phyloP scores from a whole-genome alignment of 257 asterid genomes.

The Solanum lignicaule region DNA sequence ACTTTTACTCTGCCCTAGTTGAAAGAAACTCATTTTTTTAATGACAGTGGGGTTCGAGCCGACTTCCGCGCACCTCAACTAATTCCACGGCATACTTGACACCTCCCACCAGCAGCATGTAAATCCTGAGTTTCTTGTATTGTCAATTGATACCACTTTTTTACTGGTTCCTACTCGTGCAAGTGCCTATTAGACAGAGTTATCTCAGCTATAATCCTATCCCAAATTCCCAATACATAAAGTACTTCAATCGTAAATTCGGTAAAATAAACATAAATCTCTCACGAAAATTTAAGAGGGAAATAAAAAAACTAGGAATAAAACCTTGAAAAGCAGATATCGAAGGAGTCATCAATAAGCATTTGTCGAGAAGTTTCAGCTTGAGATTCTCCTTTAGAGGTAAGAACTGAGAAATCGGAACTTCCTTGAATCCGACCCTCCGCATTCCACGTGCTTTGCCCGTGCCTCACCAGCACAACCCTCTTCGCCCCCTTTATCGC shows the following conservation, averaged over 20 bases:
- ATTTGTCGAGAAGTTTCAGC: slow-evolving; percentile 86
- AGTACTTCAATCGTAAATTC: neutral
- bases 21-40: too few relatives aligned
- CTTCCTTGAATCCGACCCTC: slow-evolving; percentile 98
- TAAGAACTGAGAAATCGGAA: slow-evolving; percentile 81
- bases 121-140: too few relatives aligned
- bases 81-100: too few relatives aligned
- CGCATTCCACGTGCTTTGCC: slow-evolving; percentile 97
- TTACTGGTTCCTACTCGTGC: neutral
- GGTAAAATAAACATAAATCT: neutral
- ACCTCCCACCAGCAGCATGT: too few relatives aligned
- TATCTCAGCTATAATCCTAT: neutral
- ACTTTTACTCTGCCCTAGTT: too few relatives aligned
- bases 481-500: slow-evolving; percentile 63
- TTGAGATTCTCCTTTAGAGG: slow-evolving; percentile 79
- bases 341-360: slow-evolving; percentile 85
- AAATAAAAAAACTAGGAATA: neutral
- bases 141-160: too few relatives aligned
- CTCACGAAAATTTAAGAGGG: neutral
- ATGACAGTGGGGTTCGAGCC: too few relatives aligned
- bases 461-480: slow-evolving; percentile 87
- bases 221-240: neutral
- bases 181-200: neutral
- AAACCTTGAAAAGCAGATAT: slow-evolving; percentile 81
- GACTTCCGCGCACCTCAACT: too few relatives aligned